Percentiles rank a stretch among this genome's conserved stretches.
phyloP scores from a whole-genome alignment of 495 filamentous ascomycete genomes.

The Rusavskia elegans region DNA sequence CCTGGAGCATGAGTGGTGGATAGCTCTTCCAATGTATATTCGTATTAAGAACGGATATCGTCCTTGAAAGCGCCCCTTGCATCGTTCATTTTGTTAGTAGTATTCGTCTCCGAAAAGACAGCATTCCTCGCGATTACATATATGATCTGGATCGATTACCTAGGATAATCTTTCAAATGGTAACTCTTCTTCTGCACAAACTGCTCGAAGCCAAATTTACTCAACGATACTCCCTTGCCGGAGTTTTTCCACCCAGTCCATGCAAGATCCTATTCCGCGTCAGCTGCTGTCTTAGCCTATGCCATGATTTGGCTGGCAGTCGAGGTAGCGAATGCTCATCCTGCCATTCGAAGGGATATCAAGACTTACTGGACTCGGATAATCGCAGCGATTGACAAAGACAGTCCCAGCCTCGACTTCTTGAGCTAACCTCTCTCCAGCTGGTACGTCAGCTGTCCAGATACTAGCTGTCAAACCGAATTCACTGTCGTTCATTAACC shows the following conservation, averaged over 20 bases:
- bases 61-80: too few species aligned
- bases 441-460: conserved; percentile 80
- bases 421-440: conserved; percentile 64
- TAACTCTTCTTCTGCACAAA: conserved; percentile 94
- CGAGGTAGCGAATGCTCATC: too few species aligned
- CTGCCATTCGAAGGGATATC: too few species aligned
- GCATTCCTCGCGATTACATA: neutral
- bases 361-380: conserved; percentile 67
- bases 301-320: too few species aligned
- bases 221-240: conserved; percentile 77
- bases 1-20: neutral
- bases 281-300: neutral
- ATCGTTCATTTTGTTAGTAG: too few species aligned
- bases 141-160: conserved; percentile 18
- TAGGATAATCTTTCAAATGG: conserved; percentile 81
- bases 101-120: too few species aligned
- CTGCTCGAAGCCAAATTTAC: conserved; percentile 81
- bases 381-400: conserved; percentile 92
- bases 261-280: conserved; percentile 59
- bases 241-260: conserved; percentile 98
- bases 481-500: conserved; percentile 87
- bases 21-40: too few species aligned
- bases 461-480: conserved; percentile 94
- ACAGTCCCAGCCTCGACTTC: conserved; percentile 86
- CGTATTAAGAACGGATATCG: too few species aligned